Percentiles rank a stretch among this genome's conserved stretches.
phyloP scores from a whole-genome alignment of 1,139 yeast species.

The Geotrichum fermentans region DNA sequence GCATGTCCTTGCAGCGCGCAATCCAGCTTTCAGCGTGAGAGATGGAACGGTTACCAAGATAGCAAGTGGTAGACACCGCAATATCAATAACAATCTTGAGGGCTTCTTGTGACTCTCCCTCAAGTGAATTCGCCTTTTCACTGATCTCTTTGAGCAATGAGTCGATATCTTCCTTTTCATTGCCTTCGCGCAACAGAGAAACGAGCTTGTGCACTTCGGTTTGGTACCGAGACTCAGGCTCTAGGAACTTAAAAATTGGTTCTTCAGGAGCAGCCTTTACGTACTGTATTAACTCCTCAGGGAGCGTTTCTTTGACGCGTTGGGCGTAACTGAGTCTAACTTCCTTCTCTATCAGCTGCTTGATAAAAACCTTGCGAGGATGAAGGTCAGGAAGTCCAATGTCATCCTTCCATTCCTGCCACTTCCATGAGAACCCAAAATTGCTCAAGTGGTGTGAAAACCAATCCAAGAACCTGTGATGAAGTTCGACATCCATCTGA shows the following conservation, averaged over 20 bases:
- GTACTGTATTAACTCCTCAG: conserved; percentile 63
- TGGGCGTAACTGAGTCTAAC: conserved; percentile 67
- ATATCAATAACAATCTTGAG: conserved; percentile 53
- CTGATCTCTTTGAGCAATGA: conserved; percentile 36
- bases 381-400: conserved; percentile 44
- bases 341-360: conserved; percentile 78
- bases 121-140: conserved; percentile 23
- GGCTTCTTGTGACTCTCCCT: conserved; percentile 37
- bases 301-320: conserved; percentile 70
- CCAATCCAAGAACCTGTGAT: conserved; percentile 80
- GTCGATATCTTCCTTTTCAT: conserved; percentile 35
- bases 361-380: conserved; percentile 71
- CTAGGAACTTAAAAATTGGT: conserved; percentile 42
- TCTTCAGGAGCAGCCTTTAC: conserved; percentile 46
- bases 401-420: conserved; percentile 78
- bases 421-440: conserved; percentile 94
- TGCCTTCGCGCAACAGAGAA: conserved; percentile 33
- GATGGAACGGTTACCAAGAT: conserved; percentile 82
- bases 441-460: conserved; percentile 89
- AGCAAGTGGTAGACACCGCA: conserved; percentile 67
- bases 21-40: conserved; percentile 78
- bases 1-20: conserved; percentile 49
- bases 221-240: conserved; percentile 38
- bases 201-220: conserved; percentile 36
- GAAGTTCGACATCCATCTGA: conserved; percentile 68